Evolutionary conservation across 805 yeast genomes (phyloP).

Genomic region (Starmerella riodocensis): DNA sequence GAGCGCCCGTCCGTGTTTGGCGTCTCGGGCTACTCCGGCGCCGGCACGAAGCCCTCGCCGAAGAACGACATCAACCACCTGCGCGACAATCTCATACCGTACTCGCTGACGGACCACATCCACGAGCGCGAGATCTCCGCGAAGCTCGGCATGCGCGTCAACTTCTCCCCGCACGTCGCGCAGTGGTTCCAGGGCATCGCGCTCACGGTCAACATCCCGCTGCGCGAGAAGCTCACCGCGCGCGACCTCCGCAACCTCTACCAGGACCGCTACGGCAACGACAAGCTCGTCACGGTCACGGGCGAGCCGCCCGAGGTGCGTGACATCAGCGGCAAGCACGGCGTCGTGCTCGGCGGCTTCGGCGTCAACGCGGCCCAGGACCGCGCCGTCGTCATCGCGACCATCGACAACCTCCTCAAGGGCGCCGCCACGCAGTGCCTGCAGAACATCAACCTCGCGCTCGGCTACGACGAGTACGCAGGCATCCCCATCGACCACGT

Average conservation of each 20-base stretch:
- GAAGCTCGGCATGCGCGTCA: conserved; percentile 64
- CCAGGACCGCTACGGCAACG: conserved; percentile 79
- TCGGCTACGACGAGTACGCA: conserved; percentile 85
- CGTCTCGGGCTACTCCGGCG: conserved; percentile 97
- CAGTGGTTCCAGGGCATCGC: conserved; percentile 99
- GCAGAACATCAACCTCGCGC: conserved; percentile 83
- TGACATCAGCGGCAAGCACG: conserved; percentile 87
- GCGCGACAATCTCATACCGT: conserved; percentile 78
- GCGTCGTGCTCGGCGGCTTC: conserved; percentile 89
- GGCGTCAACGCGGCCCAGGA: conserved; percentile 79
- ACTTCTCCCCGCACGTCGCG: conserved; percentile 95
- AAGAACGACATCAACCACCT: conserved; percentile 73
- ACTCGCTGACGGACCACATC: conserved; percentile 89
- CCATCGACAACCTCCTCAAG: conserved; percentile 88
- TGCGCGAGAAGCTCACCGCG: conserved; percentile 48
- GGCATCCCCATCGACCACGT: conserved; percentile 59
- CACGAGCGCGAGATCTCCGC: conserved; percentile 88
- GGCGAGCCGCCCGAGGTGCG: conserved; percentile 90
- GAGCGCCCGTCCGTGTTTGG: conserved; percentile 85
- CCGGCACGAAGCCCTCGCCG: conserved; percentile 97
- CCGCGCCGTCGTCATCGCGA: conserved; percentile 87
- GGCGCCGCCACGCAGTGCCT: conserved; percentile 98
- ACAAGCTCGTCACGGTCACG: conserved; percentile 66
- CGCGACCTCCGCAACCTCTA: conserved; percentile 75
- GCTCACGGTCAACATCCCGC: conserved; percentile 80